Conservation (phyloP, 176 grass and related monocot species). For the Poa pratensis region DNA sequence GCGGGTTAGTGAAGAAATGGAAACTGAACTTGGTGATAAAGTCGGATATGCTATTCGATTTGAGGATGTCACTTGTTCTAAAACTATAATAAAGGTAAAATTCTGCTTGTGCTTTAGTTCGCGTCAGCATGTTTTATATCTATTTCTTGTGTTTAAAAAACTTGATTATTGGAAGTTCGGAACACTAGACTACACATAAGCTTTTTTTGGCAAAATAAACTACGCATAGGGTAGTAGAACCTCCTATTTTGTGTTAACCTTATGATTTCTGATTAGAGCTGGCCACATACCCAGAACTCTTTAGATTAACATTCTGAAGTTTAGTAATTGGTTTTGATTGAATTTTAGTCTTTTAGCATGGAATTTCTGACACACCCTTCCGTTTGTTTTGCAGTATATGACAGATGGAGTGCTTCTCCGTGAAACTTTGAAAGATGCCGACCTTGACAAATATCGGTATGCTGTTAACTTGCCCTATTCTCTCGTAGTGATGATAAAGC, state of each 20-base stretch:
- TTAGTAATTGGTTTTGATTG: neutral
- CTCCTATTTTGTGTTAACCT: neutral
- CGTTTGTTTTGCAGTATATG: constrained; percentile 86
- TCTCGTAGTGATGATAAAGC: constrained; percentile 19
- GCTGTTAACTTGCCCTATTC: constrained; percentile 25
- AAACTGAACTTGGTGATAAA: constrained; percentile 90
- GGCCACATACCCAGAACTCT: constrained; percentile 8
- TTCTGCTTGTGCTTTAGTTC: constrained; percentile 2
- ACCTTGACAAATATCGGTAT: constrained; percentile 99
- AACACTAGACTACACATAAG: constrained; percentile 16
- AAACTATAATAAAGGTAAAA: constrained; percentile 91
- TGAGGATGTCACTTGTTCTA: constrained; percentile 87
- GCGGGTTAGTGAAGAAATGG: constrained; percentile 96
- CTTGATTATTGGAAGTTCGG: constrained; percentile 5
- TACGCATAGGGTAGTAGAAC: constrained; percentile 3
- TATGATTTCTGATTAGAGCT: constrained; percentile 9
- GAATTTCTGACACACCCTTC: constrained; percentile 22
- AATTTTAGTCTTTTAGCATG: constrained; percentile 10
- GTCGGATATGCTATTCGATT: constrained; percentile 98
- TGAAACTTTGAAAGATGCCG: constrained; percentile 96
- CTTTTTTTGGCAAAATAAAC: neutral
- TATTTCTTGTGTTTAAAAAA: constrained; percentile 22
- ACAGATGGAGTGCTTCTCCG: constrained; percentile 97
- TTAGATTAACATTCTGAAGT: constrained; percentile 1
- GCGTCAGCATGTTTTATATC: constrained; percentile 11